Percentiles rank a stretch among this genome's conserved stretches.
Evolutionary conservation across 2,329 filamentous ascomycete genomes (phyloP).

Genomic region (Geosmithia flava): DNA sequence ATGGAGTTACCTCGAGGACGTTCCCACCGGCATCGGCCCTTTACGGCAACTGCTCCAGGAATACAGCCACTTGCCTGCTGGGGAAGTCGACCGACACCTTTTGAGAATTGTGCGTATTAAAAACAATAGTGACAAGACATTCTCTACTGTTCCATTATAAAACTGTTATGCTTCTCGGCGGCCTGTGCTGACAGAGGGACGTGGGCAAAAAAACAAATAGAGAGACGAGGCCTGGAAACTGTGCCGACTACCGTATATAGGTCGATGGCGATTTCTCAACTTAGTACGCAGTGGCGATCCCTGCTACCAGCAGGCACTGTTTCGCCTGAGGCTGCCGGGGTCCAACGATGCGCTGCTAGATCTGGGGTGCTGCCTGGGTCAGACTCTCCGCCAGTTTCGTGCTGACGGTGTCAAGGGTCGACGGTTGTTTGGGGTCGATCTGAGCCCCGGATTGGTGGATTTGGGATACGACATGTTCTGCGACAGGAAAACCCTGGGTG

Average conservation of each 20-base stretch:
- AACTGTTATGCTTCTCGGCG: neutral
- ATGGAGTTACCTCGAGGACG: slow-evolving; percentile 22
- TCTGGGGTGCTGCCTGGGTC: slow-evolving; percentile 37
- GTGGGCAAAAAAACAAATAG: slow-evolving; percentile 12
- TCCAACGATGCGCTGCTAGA: slow-evolving; percentile 31
- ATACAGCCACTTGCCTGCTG: slow-evolving; percentile 23
- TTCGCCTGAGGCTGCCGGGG: slow-evolving; percentile 22
- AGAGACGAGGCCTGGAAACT: slow-evolving; percentile 32
- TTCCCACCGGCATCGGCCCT: slow-evolving; percentile 22
- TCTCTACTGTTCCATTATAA: neutral
- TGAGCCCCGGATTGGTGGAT: slow-evolving; percentile 36
- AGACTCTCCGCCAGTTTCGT: slow-evolving; percentile 34
- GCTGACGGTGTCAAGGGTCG: slow-evolving; percentile 34
- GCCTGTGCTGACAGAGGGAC: neutral
- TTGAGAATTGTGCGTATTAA: slow-evolving; percentile 18
- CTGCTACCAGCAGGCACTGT: slow-evolving; percentile 27
- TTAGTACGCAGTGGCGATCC: slow-evolving; percentile 26
- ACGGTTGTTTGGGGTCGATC: slow-evolving; percentile 36
- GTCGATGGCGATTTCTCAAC: slow-evolving; percentile 36
- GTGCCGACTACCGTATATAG: slow-evolving; percentile 30
- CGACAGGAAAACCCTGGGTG: slow-evolving; percentile 34
- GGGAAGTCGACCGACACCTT: slow-evolving; percentile 21
- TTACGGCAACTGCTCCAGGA: slow-evolving; percentile 21
- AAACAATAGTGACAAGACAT: neutral
- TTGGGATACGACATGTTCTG: slow-evolving; percentile 53